Base-by-base conservation (phyloP, 306 rosid species). In the Fragaria iinumae region DNA sequence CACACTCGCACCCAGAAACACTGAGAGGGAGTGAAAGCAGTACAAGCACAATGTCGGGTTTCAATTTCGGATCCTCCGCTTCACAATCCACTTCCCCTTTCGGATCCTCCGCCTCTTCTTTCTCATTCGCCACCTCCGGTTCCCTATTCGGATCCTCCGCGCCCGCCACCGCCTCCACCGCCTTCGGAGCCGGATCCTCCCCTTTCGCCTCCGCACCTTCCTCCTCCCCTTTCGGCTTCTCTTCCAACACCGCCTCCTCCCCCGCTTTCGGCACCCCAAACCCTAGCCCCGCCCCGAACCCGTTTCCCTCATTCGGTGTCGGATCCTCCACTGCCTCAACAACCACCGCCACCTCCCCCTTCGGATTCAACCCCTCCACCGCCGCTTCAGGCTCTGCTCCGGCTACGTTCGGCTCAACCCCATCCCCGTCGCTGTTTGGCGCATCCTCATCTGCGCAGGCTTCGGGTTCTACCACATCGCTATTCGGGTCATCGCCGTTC, bases 21-120 rank as follows among this genome's bases (percentile, higher is more conserved):
- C 59, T 1, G 63, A 25, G 67, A 27, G 39, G 12, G 53, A 34
- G 69, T 44, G 75, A 23, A 73, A 63, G 20, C 69, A 41, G 73
- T 43, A 23, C 65, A 41, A 65, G 63, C 39, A 84, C 78, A 77
- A 92, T 92, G 96, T 79, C 93, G 80, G 90, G 96, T n/a, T 87
- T 86, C 78, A 1, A 82, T 5, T 78, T 81, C 52, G 93, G 91
- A 75, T 79, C 91, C 67, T 8, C 77, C 75, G 50, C 71, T 79
- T 68, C 64, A 80, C 23, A 67, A 84, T 11, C 80, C 89, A n/a
- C 73, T 43, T 41, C 80, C 49, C 43, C 73, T 0, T 74, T 81
- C 53, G 64, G 66, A 21, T 49, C 55, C 77, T 3, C 55, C 80
- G 55, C 41, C 77, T 68, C 73, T 43, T 41, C 80, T 38, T 38